Base-by-base conservation (phyloP, 306 rosid genomes). In the Quillaja saponaria region DNA sequence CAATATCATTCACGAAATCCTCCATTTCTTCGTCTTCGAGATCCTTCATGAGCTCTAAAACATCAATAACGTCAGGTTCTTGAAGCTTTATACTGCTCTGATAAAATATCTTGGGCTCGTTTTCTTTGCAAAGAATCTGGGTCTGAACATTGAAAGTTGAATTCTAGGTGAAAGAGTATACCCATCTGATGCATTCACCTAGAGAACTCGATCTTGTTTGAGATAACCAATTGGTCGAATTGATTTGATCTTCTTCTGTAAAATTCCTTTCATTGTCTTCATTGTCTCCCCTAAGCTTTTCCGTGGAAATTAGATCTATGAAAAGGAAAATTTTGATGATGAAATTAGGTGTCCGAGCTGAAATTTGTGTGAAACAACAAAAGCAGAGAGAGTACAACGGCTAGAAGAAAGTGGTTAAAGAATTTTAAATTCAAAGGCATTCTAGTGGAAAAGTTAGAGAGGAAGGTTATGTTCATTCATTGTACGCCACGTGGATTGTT, bases 231-330 rank as follows among this genome's bases (percentile, higher is more conserved):
- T 55, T 10, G 82, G 95, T 49, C 64, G 64, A 66, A 88, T 81
- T n/a, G 96, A 81, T 73, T 88, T 92, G 48, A 92, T 80, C 79
- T 81, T 92, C 88, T 82, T 88, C 76, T 86, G 20, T 28, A 92
- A 50, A 14, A 79, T 92, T 28, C 95, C 94, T 63, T 79, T 84
- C 82, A 92, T 12, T 34, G 88, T 92, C 69, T 75, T 84, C 95
- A 85, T 87, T 18, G n/a, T n/a, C n/a, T 51, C 46, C 42, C 31
- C 31, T 1, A 25, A 1, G 3, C 4, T n/a, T 25, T 25, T 25
- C 31, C 31, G 31, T 25, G 31, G 4, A 25, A 25, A 25, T 25
- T 25, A 4, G 31, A 25, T 25, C 2, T n/a, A 4, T 25, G 4
- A 4, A 25, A 25, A 25, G 31, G 31, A 25, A 25, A 25, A 25